Percentiles rank a stretch among this genome's conserved stretches.
Conservation (phyloP, 2,329 filamentous ascomycete species). For the Falciphora oryzae region DNA sequence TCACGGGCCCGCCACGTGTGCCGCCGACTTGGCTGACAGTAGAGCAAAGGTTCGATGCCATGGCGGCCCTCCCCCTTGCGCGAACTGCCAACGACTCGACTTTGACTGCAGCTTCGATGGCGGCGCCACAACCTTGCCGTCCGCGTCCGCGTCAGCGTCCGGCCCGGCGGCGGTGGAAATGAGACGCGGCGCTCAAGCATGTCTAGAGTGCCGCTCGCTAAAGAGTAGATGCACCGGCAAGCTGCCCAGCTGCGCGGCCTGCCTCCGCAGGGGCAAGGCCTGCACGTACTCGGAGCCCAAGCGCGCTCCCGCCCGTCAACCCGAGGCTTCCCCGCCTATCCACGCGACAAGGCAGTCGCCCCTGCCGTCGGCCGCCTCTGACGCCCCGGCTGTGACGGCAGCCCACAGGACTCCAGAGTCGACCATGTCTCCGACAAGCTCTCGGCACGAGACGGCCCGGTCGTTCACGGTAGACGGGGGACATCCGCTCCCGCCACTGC, state of each 20-base stretch:
- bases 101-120: slow-evolving; percentile 3
- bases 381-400: not conserved
- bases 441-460: not conserved
- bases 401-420: not conserved
- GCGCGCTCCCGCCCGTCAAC: not conserved
- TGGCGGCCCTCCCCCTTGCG: slow-evolving; percentile 2
- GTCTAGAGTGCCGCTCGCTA: not conserved
- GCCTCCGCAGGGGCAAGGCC: not conserved
- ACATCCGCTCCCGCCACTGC: not conserved
- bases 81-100: not conserved
- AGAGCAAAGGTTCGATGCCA: not conserved
- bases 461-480: not conserved
- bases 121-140: not conserved
- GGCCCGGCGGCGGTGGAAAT: not conserved
- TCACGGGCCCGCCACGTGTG: no score
- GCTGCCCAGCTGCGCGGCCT: slow-evolving; percentile 1
- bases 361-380: not conserved
- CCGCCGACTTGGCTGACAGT: not conserved
- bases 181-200: not conserved
- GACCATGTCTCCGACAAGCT: not conserved
- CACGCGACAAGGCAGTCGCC: not conserved
- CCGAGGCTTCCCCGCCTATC: not conserved
- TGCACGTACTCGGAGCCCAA: slow-evolving; percentile 1
- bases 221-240: slow-evolving; percentile 1
- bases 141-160: not conserved